A percentile compares a stretch with the other conserved stretches of the same genome.
Evolutionary conservation across 108 stramenopile species (phyloP).

Genomic region (Pseudonitzschia delicatissima): DNA sequence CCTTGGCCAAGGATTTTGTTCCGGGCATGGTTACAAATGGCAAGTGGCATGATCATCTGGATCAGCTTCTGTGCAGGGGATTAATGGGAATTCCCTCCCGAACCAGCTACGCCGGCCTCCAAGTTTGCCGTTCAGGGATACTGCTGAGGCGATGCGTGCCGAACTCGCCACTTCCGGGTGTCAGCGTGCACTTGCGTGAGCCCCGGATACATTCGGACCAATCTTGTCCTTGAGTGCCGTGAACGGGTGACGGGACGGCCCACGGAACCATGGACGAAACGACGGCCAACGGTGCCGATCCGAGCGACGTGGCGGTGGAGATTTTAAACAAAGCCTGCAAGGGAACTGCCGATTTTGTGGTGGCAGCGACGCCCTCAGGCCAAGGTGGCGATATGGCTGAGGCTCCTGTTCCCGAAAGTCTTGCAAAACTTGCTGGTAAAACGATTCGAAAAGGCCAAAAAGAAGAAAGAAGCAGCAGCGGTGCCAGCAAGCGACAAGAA

Average conservation of each 20-base stretch:
- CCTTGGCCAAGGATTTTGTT: constrained; percentile 61
- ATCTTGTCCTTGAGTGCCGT: constrained; percentile 59
- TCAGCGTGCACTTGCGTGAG: constrained; percentile 61
- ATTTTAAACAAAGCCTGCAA: constrained; percentile 42
- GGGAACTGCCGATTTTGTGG: constrained; percentile 61
- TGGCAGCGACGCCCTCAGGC: constrained; percentile 68
- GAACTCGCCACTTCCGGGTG: constrained; percentile 60
- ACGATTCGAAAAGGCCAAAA: constrained; percentile 60
- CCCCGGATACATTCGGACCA: constrained; percentile 83
- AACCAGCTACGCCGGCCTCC: constrained; percentile 73
- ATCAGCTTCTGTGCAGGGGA: constrained; percentile 56
- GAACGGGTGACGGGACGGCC: constrained; percentile 64
- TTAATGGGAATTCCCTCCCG: constrained; percentile 76
- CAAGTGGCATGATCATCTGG: background rate
- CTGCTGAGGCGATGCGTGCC: constrained; percentile 72
- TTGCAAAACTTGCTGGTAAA: constrained; percentile 55
- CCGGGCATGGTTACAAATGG: constrained; percentile 62
- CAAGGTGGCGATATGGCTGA: constrained; percentile 60
- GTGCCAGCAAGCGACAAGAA: background rate
- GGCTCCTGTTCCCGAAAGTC: constrained; percentile 60
- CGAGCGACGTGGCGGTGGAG: constrained; percentile 62
- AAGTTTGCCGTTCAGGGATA: constrained; percentile 89
- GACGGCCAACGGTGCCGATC: constrained; percentile 64
- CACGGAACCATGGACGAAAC: constrained; percentile 77
- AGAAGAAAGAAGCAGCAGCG: constrained; percentile 23